Evolutionary conservation across 208 protist genomes (phyloP).

Genomic region (Borovskyia barvae): DNA sequence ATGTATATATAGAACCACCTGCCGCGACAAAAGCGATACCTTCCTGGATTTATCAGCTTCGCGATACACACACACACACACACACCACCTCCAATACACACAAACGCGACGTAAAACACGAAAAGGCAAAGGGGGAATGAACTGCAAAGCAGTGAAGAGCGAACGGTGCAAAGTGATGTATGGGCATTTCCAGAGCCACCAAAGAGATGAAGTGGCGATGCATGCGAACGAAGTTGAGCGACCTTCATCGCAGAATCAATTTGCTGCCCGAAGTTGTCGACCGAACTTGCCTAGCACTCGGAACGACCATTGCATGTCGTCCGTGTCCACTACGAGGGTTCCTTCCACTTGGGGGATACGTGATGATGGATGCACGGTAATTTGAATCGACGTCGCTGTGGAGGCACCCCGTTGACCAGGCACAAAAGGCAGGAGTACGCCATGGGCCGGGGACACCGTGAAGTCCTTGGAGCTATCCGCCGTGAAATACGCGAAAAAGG

Average conservation of each 20-base stretch:
- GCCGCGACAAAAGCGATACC: no score
- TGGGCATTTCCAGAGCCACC: no score
- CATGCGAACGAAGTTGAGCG: neutral
- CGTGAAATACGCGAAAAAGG: slow-evolving; percentile 89
- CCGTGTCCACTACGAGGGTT: slow-evolving; percentile 85
- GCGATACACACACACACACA: no score
- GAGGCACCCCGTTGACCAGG: slow-evolving; percentile 40
- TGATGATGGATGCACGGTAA: slow-evolving; percentile 57
- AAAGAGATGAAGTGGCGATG: neutral
- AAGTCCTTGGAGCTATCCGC: slow-evolving; percentile 82
- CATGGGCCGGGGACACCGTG: slow-evolving; percentile 62
- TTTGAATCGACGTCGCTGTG: slow-evolving; percentile 40
- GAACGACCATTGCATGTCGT: slow-evolving; percentile 93
- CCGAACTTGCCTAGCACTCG: slow-evolving; percentile 71
- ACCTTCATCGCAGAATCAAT: slow-evolving; percentile 2
- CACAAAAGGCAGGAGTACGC: slow-evolving; percentile 74
- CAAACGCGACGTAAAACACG: no score
- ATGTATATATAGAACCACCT: no score
- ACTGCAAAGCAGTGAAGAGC: no score
- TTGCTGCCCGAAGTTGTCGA: slow-evolving; percentile 9
- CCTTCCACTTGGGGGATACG: slow-evolving; percentile 78
- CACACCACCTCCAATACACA: no score
- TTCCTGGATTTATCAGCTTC: no score
- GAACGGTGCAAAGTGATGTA: no score
- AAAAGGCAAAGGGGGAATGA: no score